A percentile compares a stretch with the other conserved stretches of the same genome.
Conservation (phyloP, 176 grass and related monocot species). For the Avena sativa region DNA sequence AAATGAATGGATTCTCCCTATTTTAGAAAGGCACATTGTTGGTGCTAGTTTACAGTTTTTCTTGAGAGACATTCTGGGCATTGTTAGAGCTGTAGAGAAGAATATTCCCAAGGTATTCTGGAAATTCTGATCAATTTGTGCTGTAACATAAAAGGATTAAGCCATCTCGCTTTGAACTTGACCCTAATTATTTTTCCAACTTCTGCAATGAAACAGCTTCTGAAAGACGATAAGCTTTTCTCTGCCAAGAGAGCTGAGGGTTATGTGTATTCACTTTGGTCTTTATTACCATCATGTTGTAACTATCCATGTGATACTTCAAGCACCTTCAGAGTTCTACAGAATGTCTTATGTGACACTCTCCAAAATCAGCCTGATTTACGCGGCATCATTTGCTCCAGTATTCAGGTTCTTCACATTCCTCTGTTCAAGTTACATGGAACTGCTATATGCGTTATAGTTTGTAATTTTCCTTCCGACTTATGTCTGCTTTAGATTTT, state of each 20-base stretch:
- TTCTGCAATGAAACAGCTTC: conserved; percentile 63
- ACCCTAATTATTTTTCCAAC: conserved; percentile 33
- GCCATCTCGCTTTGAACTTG: conserved; percentile 21
- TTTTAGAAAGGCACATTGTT: conserved; percentile 86
- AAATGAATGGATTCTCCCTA: conserved; percentile 86
- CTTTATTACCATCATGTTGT: conserved; percentile 90
- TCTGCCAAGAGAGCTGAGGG: conserved; percentile 89
- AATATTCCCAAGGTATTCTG: conserved; percentile 69
- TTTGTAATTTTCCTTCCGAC: conserved; percentile 26
- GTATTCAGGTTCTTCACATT: conserved; percentile 73
- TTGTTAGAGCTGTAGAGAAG: conserved; percentile 70
- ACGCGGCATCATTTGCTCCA: conserved; percentile 80
- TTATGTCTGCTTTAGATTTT: conserved; percentile 64
- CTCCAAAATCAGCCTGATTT: conserved; percentile 73
- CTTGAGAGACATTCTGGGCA: conserved; percentile 64
- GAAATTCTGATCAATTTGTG: background rate
- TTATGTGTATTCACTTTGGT: conserved; percentile 88
- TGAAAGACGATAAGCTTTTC: conserved; percentile 71
- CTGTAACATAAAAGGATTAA: conserved; percentile 19
- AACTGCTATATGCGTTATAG: conserved; percentile 32
- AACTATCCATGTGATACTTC: conserved; percentile 86
- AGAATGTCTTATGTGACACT: conserved; percentile 69
- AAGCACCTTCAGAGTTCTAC: conserved; percentile 64
- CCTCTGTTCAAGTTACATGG: conserved; percentile 29
- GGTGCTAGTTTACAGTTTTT: conserved; percentile 88